Evolutionary conservation across 2,329 filamentous ascomycete species (phyloP).

Genomic region (Ophiostoma australiae): DNA sequence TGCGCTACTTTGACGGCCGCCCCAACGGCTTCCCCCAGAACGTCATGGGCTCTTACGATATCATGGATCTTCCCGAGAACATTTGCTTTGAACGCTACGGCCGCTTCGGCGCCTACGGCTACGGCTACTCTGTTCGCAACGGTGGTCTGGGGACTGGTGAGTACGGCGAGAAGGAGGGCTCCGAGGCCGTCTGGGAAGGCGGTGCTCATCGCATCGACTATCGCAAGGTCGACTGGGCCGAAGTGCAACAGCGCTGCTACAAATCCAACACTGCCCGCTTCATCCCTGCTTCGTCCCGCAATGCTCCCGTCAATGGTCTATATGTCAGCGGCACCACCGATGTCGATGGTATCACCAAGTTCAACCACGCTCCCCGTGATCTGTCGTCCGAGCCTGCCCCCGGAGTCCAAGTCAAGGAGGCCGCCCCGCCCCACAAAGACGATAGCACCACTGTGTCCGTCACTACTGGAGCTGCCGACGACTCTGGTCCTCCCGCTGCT

Average conservation of each 20-base stretch:
- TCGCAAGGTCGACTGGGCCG: conserved; percentile 70
- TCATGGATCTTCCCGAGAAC: conserved; percentile 72
- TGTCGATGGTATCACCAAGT: not conserved
- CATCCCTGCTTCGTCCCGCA: conserved; percentile 42
- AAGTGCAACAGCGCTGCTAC: conserved; percentile 69
- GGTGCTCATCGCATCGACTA: conserved; percentile 69
- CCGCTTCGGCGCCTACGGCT: conserved; percentile 80
- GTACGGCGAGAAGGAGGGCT: conserved; percentile 74
- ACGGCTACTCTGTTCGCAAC: conserved; percentile 72
- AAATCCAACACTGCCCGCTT: conserved; percentile 67
- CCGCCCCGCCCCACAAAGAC: not conserved
- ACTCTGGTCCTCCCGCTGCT: conserved; percentile 27
- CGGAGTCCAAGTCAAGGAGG: not conserved
- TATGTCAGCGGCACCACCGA: conserved; percentile 38
- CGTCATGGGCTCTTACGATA: conserved; percentile 78
- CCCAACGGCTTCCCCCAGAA: conserved; percentile 80
- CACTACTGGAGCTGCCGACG: not conserved
- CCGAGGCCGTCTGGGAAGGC: conserved; percentile 71
- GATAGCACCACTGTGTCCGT: conserved; percentile 10
- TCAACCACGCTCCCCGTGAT: conserved; percentile 9
- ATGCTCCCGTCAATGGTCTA: conserved; percentile 46
- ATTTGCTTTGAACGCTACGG: conserved; percentile 93
- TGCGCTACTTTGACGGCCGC: conserved; percentile 72
- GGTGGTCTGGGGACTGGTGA: conserved; percentile 83
- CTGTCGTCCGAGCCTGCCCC: not conserved